Percentiles rank a stretch among this genome's conserved stretches.
Conservation (phyloP, 2,329 filamentous ascomycete species). For the Diplodia seriata region DNA sequence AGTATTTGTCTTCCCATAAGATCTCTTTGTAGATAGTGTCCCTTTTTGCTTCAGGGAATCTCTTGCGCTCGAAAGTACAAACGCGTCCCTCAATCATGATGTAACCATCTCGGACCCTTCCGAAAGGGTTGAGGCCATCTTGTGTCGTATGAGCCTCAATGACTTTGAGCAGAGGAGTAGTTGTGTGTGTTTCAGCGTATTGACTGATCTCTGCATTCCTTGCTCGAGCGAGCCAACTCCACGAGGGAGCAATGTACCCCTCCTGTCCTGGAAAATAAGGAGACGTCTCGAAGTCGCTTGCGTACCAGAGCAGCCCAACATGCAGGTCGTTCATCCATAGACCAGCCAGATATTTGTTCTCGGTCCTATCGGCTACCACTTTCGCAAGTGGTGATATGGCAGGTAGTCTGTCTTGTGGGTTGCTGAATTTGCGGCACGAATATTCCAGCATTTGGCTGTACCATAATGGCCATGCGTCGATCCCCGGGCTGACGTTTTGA, state of each 20-base stretch:
- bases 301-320: background rate
- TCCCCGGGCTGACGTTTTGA: no score
- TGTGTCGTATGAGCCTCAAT: background rate
- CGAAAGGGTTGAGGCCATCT: background rate
- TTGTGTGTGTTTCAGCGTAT: background rate
- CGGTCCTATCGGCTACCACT: background rate
- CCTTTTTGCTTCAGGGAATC: background rate
- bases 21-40: background rate
- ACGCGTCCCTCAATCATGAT: background rate
- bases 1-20: no score
- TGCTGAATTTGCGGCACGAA: background rate
- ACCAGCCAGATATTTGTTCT: background rate
- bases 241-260: slow-evolving; percentile 4
- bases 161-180: background rate
- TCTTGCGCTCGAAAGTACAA: background rate
- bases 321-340: slow-evolving; percentile 1
- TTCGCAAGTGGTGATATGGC: slow-evolving; percentile 2
- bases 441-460: background rate
- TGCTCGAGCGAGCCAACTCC: slow-evolving; percentile 18
- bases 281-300: background rate
- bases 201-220: slow-evolving; percentile 11
- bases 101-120: background rate
- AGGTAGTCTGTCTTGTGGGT: background rate
- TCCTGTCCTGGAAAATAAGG: background rate
- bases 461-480: background rate